Percentiles rank a stretch among this genome's conserved stretches.
phyloP scores from a whole-genome alignment of 2,329 filamentous ascomycete genomes.

The Nectriaceae sp. region DNA sequence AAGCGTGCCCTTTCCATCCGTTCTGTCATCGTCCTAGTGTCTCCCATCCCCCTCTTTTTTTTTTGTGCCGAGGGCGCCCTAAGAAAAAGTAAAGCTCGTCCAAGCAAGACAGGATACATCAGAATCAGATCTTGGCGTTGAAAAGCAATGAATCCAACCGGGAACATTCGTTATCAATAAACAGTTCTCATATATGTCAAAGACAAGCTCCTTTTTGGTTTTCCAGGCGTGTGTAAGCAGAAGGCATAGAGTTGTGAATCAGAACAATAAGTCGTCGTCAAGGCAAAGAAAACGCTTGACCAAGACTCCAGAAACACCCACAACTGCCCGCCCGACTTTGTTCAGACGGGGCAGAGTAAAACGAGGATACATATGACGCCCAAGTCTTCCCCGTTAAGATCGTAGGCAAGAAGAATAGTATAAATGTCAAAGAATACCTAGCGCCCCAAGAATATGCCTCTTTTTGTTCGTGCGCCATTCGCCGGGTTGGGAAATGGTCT shows the following conservation, averaged over 20 bases:
- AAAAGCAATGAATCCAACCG: no score
- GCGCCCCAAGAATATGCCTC: conserved; percentile 40
- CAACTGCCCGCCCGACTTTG: conserved; percentile 4
- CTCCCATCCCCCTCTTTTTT: no score
- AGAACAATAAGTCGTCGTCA: background rate
- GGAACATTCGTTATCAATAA: background rate
- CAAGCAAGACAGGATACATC: no score
- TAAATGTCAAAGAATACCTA: conserved; percentile 39
- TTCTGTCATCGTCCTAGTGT: no score
- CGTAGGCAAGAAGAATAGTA: conserved; percentile 29
- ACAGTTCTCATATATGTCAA: conserved; percentile 3
- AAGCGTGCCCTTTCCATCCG: no score
- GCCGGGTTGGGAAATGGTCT: conserved; percentile 37
- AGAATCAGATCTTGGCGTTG: no score
- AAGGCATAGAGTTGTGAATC: conserved; percentile 1
- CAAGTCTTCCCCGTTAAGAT: conserved; percentile 19
- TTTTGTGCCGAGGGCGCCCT: no score
- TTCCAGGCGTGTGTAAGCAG: conserved; percentile 7
- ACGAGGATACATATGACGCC: conserved; percentile 7
- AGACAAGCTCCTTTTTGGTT: conserved; percentile 5
- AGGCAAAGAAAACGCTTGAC: conserved; percentile 7
- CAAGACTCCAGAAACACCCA: conserved; percentile 22
- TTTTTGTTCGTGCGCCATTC: conserved; percentile 43
- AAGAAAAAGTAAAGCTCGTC: no score
- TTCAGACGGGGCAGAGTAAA: conserved; percentile 1